Conservation (phyloP, 1,139 yeast species). For the Candida labiduridarum region DNA sequence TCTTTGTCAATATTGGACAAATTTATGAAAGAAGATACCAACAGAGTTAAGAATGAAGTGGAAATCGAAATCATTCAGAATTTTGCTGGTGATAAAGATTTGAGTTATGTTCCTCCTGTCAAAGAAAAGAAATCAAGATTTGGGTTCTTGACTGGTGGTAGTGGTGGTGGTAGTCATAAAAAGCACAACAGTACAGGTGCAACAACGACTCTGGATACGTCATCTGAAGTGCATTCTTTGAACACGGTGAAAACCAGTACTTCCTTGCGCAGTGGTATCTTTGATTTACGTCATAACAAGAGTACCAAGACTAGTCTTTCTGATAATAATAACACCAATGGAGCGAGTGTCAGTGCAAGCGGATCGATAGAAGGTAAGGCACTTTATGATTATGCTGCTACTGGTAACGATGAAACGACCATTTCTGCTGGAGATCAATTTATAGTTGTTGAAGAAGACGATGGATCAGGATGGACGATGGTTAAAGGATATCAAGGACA, state of each 20-base stretch:
- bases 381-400: conserved; percentile 66
- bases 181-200: conserved; percentile 13
- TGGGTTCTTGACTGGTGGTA: conserved; percentile 39
- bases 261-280: conserved; percentile 33
- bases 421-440: conserved; percentile 65
- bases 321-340: conserved; percentile 1
- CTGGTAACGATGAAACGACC: conserved; percentile 75
- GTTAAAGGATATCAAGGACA: conserved; percentile 43
- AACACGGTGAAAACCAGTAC: conserved; percentile 35
- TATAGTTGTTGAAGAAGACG: conserved; percentile 65
- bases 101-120: conserved; percentile 50
- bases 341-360: conserved; percentile 18
- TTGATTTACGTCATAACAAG: conserved; percentile 40
- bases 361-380: conserved; percentile 49
- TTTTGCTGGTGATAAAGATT: conserved; percentile 77
- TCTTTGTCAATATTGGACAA: conserved; percentile 59
- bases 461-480: conserved; percentile 94
- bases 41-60: conserved; percentile 75
- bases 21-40: conserved; percentile 74
- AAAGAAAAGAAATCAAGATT: conserved; percentile 54
- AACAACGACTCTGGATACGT: conserved; percentile 11
- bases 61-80: conserved; percentile 88
- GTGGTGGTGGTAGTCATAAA: conserved; percentile 14
- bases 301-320: conserved; percentile 19
- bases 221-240: conserved; percentile 30